Evolutionary conservation across 805 yeast species (phyloP).

Genomic region (Nematodospora valgi): DNA sequence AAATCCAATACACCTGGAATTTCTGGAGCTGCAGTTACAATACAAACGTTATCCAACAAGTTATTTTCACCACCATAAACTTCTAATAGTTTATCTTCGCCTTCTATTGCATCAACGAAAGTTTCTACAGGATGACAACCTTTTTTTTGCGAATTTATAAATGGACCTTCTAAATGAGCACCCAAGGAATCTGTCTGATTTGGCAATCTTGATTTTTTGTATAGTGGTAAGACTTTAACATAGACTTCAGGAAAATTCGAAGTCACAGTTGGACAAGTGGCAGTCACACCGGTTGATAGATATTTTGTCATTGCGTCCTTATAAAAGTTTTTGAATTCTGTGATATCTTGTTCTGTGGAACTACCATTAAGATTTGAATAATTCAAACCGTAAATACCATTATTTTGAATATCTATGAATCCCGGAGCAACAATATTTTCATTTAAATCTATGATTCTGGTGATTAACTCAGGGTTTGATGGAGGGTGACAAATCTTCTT

Average conservation of each 20-base stretch:
- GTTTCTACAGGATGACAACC: constrained; percentile 51
- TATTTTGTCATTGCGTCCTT: constrained; percentile 44
- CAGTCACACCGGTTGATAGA: constrained; percentile 51
- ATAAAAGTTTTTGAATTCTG: constrained; percentile 32
- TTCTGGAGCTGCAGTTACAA: constrained; percentile 53
- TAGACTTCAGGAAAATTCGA: constrained; percentile 50
- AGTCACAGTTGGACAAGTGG: constrained; percentile 55
- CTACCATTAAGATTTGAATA: constrained; percentile 36
- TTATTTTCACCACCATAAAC: constrained; percentile 37
- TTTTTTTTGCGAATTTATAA: constrained; percentile 44
- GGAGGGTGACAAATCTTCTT: constrained; percentile 41
- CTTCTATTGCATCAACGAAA: constrained; percentile 36
- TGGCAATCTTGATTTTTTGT: constrained; percentile 29
- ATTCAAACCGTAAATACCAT: constrained; percentile 56
- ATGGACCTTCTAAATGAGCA: constrained; percentile 62
- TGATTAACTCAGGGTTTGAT: constrained; percentile 7
- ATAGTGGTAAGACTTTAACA: constrained; percentile 42
- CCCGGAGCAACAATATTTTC: constrained; percentile 53
- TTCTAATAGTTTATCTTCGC: constrained; percentile 23
- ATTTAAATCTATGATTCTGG: constrained; percentile 39
- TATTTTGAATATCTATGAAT: constrained; percentile 54
- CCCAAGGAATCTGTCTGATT: constrained; percentile 46
- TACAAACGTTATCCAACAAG: constrained; percentile 32
- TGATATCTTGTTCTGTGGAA: constrained; percentile 28
- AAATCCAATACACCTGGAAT: constrained; percentile 42